These are phyloP conservation scores for Thraustochytrium sp. DNA, from an alignment of 352 stramenopile genomes.

Conservation along the genomic window DNA sequence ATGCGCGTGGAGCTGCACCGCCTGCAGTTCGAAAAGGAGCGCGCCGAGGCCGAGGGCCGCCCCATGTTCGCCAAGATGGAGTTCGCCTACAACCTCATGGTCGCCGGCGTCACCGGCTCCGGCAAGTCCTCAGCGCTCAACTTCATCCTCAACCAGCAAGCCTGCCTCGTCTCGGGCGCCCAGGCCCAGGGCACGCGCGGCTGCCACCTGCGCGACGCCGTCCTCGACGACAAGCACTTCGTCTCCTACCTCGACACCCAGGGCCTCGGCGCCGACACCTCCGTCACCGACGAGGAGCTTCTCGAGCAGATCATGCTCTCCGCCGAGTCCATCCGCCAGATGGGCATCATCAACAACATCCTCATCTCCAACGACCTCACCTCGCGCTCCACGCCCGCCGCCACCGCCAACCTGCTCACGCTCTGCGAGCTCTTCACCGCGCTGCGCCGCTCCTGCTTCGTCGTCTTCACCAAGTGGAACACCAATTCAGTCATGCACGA, in stretches of 20 bases:
- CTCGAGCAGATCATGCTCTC: slow-evolving; percentile 28
- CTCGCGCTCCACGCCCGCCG: slow-evolving; percentile 11
- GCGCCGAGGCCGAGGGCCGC: not conserved
- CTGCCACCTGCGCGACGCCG: slow-evolving; percentile 21
- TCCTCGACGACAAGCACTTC: slow-evolving; percentile 35
- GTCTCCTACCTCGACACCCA: slow-evolving; percentile 39
- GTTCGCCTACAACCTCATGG: slow-evolving; percentile 40
- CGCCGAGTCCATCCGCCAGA: slow-evolving; percentile 29
- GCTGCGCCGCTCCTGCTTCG: slow-evolving; percentile 32
- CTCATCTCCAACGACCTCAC: slow-evolving; percentile 8
- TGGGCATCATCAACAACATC: slow-evolving; percentile 43
- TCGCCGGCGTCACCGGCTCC: slow-evolving; percentile 21
- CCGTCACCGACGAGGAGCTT: slow-evolving; percentile 28
- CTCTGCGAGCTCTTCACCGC: slow-evolving; percentile 36
- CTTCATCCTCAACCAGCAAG: slow-evolving; percentile 33
- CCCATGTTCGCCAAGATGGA: slow-evolving; percentile 27
- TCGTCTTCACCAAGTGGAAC: slow-evolving; percentile 39
- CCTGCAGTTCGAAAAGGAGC: slow-evolving; percentile 28
- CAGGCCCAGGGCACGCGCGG: slow-evolving; percentile 34
- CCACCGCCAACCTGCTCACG: slow-evolving; percentile 24
- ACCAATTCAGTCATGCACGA: slow-evolving; percentile 27
- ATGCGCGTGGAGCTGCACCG: slow-evolving; percentile 39
- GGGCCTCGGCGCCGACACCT: slow-evolving; percentile 28
- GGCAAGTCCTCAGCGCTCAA: slow-evolving; percentile 37
- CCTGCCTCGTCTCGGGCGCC: slow-evolving; percentile 17